Conservation (phyloP, 2,329 filamentous ascomycete species). For the Calonectria hongkongensis region DNA sequence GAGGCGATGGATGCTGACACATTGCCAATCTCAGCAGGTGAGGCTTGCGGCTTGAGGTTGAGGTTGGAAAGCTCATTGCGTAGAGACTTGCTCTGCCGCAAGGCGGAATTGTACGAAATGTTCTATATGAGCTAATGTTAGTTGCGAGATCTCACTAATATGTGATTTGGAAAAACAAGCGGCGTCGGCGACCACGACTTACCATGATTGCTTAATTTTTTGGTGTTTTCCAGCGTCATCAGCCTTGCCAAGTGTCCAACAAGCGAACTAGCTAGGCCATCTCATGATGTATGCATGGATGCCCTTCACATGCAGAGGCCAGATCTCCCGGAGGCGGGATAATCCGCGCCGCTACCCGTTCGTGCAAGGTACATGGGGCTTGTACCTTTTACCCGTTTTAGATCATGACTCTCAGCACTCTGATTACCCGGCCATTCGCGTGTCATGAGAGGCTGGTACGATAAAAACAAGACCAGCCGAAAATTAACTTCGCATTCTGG, state of each 20-base stretch:
- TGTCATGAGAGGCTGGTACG: slow-evolving; percentile 8
- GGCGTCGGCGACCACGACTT: slow-evolving; percentile 7
- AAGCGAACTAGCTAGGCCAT: slow-evolving; percentile 10
- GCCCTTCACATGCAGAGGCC: slow-evolving; percentile 51
- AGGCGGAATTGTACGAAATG: slow-evolving; percentile 88
- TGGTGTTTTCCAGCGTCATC: slow-evolving; percentile 35
- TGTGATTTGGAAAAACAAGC: background rate
- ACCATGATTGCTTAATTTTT: slow-evolving; percentile 58
- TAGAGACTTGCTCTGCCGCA: slow-evolving; percentile 89
- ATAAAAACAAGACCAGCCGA: background rate
- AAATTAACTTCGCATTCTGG: background rate
- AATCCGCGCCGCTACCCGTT: slow-evolving; percentile 24
- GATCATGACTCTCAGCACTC: slow-evolving; percentile 5
- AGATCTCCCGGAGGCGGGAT: slow-evolving; percentile 53
- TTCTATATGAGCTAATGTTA: slow-evolving; percentile 71
- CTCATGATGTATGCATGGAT: slow-evolving; percentile 48
- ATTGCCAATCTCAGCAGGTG: slow-evolving; percentile 76
- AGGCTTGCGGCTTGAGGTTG: slow-evolving; percentile 77
- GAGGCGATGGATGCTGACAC: slow-evolving; percentile 85
- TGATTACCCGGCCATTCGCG: no score
- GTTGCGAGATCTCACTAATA: background rate
- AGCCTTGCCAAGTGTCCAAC: slow-evolving; percentile 39
- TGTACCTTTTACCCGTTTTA: slow-evolving; percentile 7
- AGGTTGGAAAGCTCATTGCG: slow-evolving; percentile 85
- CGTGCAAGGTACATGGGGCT: slow-evolving; percentile 1